Percentiles rank a stretch among this genome's conserved stretches.
Conservation (phyloP, 2,329 filamentous ascomycete species). For the Hymenoscyphus scutula region DNA sequence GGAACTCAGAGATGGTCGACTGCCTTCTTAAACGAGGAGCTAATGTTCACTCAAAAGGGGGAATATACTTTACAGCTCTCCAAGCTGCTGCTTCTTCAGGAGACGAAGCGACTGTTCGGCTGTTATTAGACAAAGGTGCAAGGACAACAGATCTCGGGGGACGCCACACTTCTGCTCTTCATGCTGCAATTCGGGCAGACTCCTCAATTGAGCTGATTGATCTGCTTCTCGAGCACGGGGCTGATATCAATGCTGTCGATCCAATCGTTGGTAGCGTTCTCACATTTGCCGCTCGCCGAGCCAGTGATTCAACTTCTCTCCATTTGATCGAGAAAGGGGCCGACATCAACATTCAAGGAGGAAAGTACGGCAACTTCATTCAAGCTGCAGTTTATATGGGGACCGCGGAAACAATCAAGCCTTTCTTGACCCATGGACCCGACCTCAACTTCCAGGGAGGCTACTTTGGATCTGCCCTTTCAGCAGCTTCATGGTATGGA, state of each 20-base stretch:
- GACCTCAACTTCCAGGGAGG: slow-evolving; percentile 7
- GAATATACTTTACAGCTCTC: slow-evolving; percentile 9
- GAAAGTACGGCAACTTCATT: slow-evolving; percentile 4
- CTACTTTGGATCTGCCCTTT: not conserved
- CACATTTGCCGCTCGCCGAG: not conserved
- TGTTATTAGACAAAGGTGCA: slow-evolving; percentile 3
- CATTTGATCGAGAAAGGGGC: slow-evolving; percentile 11
- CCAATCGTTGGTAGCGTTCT: not conserved
- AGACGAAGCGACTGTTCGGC: not conserved
- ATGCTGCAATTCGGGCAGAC: not conserved
- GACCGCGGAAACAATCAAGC: not conserved
- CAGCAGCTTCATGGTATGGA: not conserved
- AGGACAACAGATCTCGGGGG: not conserved
- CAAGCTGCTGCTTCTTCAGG: slow-evolving; percentile 6
- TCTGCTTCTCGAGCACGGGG: slow-evolving; percentile 5
- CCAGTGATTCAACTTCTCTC: not conserved
- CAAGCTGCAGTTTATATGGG: slow-evolving; percentile 5
- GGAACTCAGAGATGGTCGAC: not conserved
- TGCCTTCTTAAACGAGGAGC: slow-evolving; percentile 5
- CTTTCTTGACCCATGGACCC: slow-evolving; percentile 4
- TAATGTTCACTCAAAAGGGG: slow-evolving; percentile 6
- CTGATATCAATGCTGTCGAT: slow-evolving; percentile 4
- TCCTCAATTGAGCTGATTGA: slow-evolving; percentile 4
- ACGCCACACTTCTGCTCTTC: not conserved
- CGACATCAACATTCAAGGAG: slow-evolving; percentile 5